Conservation (phyloP, 306 rosid genomes). For the Sophora flavescens region DNA sequence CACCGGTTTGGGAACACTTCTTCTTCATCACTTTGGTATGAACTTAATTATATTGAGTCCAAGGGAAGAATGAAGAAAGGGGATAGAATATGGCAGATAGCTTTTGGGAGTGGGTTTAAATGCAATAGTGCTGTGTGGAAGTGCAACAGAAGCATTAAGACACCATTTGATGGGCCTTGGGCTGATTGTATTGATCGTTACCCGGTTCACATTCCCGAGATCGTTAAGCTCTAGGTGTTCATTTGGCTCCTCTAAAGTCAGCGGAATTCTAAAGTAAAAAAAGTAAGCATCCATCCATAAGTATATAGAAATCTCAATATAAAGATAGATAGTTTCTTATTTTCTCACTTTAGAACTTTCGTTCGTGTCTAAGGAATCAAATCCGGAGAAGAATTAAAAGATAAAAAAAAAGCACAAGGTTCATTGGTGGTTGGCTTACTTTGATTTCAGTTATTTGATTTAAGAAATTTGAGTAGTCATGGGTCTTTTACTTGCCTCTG, state of each 20-base stretch:
- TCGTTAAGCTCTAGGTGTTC: slow-evolving; percentile 63
- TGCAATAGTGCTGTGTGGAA: slow-evolving; percentile 78
- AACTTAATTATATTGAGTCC: slow-evolving; percentile 71
- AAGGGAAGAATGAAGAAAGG: slow-evolving; percentile 86
- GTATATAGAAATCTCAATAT: no score
- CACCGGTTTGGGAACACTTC: slow-evolving; percentile 93
- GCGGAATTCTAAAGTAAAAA: no score
- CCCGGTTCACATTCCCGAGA: slow-evolving; percentile 88
- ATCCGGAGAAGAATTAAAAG: no score
- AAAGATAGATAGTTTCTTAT: no score
- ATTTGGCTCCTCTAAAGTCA: no score
- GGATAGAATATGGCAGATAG: slow-evolving; percentile 85
- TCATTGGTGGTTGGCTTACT: not conserved
- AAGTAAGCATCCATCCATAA: no score
- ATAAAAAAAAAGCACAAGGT: not conserved
- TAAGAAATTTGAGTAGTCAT: not conserved
- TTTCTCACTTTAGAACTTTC: no score
- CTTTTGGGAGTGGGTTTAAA: slow-evolving; percentile 56
- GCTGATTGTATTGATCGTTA: slow-evolving; percentile 75
- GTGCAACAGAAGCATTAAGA: slow-evolving; percentile 64
- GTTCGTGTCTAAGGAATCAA: no score
- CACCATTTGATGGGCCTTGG: slow-evolving; percentile 75
- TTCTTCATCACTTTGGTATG: slow-evolving; percentile 89
- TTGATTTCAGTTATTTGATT: not conserved
- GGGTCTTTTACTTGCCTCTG: not conserved